Conservation (phyloP, 2,329 filamentous ascomycete genomes). For the Plectosphaerella cucumerina region DNA sequence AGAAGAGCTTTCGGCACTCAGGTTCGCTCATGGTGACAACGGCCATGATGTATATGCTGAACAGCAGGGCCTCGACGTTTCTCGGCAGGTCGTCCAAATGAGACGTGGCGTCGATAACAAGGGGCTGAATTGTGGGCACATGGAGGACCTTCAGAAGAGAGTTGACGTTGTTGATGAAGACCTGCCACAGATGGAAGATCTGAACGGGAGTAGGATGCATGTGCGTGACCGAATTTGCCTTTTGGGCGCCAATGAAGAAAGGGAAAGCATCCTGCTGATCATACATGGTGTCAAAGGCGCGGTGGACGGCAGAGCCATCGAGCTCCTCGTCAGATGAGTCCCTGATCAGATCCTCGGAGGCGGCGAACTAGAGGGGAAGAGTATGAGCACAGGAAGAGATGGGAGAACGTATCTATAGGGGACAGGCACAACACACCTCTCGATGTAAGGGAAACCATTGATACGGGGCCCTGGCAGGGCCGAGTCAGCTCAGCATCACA, state of each 20-base stretch:
- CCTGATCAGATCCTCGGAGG: conserved; percentile 40
- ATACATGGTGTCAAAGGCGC: conserved; percentile 58
- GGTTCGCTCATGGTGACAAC: conserved; percentile 54
- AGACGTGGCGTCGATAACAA: conserved; percentile 58
- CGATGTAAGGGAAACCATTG: conserved; percentile 50
- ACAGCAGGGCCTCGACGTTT: conserved; percentile 63
- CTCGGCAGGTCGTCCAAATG: conserved; percentile 49
- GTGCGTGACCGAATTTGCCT: conserved; percentile 34
- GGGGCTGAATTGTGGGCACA: conserved; percentile 59
- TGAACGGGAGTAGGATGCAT: conserved; percentile 52
- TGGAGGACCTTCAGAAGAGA: conserved; percentile 66
- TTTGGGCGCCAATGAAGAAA: conserved; percentile 46
- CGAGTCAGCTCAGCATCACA: conserved; percentile 4
- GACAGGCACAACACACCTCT: conserved; percentile 33
- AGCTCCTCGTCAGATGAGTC: conserved; percentile 57
- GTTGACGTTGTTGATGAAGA: conserved; percentile 66
- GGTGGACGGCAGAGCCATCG: conserved; percentile 50
- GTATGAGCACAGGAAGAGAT: conserved; percentile 2
- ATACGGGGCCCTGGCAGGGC: conserved; percentile 18
- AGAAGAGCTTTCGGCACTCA: conserved; percentile 47
- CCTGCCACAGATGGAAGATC: conserved; percentile 64
- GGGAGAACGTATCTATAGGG: not conserved
- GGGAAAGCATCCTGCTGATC: conserved; percentile 52
- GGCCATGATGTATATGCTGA: conserved; percentile 58
- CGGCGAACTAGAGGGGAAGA: conserved; percentile 40